Base-by-base conservation (phyloP, 768 basidiomycete species). In the Stropharia rugosoannulata region DNA sequence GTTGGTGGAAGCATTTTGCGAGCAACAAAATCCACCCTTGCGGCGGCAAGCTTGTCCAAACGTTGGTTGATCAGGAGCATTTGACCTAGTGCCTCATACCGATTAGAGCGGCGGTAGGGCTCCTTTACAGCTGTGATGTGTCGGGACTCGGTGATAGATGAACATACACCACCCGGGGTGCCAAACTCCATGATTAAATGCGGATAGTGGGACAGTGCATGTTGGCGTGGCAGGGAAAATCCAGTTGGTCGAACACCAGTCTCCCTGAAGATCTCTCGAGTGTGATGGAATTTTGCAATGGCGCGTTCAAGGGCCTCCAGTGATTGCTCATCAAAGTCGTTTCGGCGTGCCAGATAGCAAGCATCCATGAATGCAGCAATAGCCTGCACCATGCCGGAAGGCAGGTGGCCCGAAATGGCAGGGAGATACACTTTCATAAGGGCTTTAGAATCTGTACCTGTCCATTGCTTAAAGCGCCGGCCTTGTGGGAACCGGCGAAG, bases 51-150 rank as follows among this genome's bases (percentile, higher is more conserved):
- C 53, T 74, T 72, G 54, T 70, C 68, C 1, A 68, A 49, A 13
- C 61, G 49, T n/a, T 63, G 63, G 51, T 68, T 73, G 0, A 65
- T 71, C 4, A 65, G 44, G 2, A 76, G 65, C 72, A 75, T 76
- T 49, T 75, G 73, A 0, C 61, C 63, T 3, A 76, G 62, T 0
- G 74, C 64, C 10, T 75, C 54, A 51, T 66, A 61, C 0, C 54
- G 61, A 56, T 60, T 74, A 3, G 72, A 74, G 2, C 68, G 62
- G 1, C 67, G 57, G 65, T 67, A 76, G 0, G 73, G 74, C 19
- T 66, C 44, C 56, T 75, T 75, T 25, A 74, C 66, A 18, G 70
- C 72, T 7, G 49, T 62, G 37, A 71, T 72, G 48, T 71, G 72
- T 9, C 58, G 60, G 0, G 66, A 68, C 54, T 73, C 71, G 2